A percentile compares a stretch with the other conserved stretches of the same genome.
Conservation (phyloP, 176 grass and related monocot genomes). For the Carex parvula region DNA sequence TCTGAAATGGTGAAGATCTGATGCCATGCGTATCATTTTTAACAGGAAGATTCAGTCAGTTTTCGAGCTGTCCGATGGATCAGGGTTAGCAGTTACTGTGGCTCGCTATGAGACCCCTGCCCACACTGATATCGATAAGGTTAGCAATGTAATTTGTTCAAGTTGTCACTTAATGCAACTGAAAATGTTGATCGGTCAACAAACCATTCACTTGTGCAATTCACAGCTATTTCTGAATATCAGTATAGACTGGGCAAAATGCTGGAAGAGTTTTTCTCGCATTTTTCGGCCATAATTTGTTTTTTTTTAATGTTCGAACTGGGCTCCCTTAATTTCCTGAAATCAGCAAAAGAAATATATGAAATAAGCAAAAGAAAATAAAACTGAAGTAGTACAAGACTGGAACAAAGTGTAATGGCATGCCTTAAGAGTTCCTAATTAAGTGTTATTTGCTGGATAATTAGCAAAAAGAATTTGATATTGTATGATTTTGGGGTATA, state of each 20-base stretch:
- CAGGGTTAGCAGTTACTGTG: conserved; percentile 74
- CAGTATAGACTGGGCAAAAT: neutral
- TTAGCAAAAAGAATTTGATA: neutral
- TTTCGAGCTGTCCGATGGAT: conserved; percentile 87
- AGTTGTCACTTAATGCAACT: neutral
- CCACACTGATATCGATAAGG: conserved; percentile 80
- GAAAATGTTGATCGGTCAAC: neutral
- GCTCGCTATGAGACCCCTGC: conserved; percentile 90
- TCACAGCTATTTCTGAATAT: no score
- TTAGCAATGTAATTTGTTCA: conserved; percentile 25
- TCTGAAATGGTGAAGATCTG: neutral
- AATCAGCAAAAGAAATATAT: neutral
- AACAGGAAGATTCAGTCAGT: conserved; percentile 90
- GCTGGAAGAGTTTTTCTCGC: neutral
- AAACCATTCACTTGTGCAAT: neutral
- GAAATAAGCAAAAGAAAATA: neutral
- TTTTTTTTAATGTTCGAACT: neutral
- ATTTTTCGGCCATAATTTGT: neutral
- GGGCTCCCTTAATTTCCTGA: neutral
- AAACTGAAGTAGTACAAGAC: neutral
- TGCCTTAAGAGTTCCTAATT: neutral
- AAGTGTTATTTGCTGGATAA: neutral
- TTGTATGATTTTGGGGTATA: neutral
- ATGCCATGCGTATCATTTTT: neutral
- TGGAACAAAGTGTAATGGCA: neutral